Evolutionary conservation across 139 green algal species (phyloP).

Genomic region (Chlorella vulgaris): DNA sequence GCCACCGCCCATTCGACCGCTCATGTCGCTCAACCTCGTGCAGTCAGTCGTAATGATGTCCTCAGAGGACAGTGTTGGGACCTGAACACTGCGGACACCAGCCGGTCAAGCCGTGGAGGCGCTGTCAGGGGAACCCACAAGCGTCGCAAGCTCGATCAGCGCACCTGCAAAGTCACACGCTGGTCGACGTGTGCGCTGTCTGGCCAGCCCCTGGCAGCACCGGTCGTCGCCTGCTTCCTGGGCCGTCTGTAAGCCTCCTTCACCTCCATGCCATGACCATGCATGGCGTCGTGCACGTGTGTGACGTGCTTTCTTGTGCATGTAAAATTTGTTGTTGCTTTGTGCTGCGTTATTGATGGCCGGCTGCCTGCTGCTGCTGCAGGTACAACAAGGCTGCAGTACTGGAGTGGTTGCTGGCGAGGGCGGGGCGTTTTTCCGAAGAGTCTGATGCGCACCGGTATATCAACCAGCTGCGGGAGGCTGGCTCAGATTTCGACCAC

Average conservation of each 20-base stretch:
- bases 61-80: slow-evolving; percentile 46
- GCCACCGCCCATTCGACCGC: too few species aligned
- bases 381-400: slow-evolving; percentile 57
- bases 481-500: slow-evolving; percentile 42
- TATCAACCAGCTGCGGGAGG: slow-evolving; percentile 43
- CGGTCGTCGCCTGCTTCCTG: slow-evolving; percentile 54
- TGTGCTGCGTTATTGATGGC: too few species aligned
- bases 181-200: slow-evolving; percentile 56
- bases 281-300: background rate
- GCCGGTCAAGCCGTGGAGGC: slow-evolving; percentile 47
- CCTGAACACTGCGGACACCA: slow-evolving; percentile 41
- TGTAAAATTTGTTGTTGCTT: background rate
- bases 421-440: slow-evolving; percentile 27
- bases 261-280: background rate
- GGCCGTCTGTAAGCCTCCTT: slow-evolving; percentile 38
- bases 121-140: slow-evolving; percentile 2
- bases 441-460: slow-evolving; percentile 40
- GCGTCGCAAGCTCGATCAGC: slow-evolving; percentile 13
- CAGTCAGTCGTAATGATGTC: slow-evolving; percentile 49
- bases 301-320: too few species aligned
- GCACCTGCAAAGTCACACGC: slow-evolving; percentile 21
- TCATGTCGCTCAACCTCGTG: too few species aligned
- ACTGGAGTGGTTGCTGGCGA: slow-evolving; percentile 53
- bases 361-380: background rate
- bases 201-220: slow-evolving; percentile 41